Conservation (phyloP, 1,139 yeast species). For the Pneumocystis oryctolagi region DNA sequence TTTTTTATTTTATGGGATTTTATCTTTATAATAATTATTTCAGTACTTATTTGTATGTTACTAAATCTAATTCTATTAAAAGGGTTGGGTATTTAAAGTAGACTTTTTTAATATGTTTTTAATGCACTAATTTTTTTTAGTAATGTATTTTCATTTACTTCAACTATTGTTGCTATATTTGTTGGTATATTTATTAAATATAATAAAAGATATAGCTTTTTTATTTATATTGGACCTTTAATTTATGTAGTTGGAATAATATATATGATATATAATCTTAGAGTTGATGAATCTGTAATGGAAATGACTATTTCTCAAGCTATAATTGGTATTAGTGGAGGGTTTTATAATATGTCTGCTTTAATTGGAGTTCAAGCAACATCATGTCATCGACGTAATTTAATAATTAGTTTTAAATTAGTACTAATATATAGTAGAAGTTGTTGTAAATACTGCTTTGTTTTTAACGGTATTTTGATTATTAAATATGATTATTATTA, state of each 20-base stretch:
- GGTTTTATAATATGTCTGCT: constrained; percentile 44
- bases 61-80: constrained; percentile 14
- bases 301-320: constrained; percentile 16
- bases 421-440: constrained; percentile 20
- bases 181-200: constrained; percentile 11
- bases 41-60: constrained; percentile 16
- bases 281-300: constrained; percentile 9
- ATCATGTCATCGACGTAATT: constrained; percentile 36
- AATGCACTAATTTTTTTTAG: not conserved
- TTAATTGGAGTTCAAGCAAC: constrained; percentile 42
- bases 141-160: constrained; percentile 4
- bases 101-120: not conserved
- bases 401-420: not conserved
- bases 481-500: not conserved
- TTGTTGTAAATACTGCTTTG: constrained; percentile 48
- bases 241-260: constrained; percentile 16
- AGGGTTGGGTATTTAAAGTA: constrained; percentile 12
- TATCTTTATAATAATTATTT: constrained; percentile 17
- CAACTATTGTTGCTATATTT: not conserved
- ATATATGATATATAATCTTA: constrained; percentile 16
- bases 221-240: constrained; percentile 15
- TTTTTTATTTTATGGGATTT: constrained; percentile 18
- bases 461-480: constrained; percentile 41
- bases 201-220: constrained; percentile 14
- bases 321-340: constrained; percentile 49